These are phyloP conservation scores for Glomus cerebriforme DNA, from an alignment of 192 early-diverging fungal species.

Conservation along the genomic window DNA sequence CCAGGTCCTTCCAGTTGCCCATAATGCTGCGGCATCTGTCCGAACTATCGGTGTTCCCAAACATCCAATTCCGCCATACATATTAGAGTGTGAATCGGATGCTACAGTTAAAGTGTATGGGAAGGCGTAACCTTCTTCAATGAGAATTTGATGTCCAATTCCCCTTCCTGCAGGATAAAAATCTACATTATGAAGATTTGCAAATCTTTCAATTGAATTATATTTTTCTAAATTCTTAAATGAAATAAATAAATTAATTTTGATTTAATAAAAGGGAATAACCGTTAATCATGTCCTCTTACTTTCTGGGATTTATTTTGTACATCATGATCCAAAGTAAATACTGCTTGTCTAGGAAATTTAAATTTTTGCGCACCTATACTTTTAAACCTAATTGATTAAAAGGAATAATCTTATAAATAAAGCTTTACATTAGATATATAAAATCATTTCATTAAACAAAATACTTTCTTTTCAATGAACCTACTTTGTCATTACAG, in stretches of 20 bases:
- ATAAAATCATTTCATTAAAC: slow-evolving; percentile 7
- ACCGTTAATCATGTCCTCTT: not conserved
- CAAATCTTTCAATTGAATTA: slow-evolving; percentile 81
- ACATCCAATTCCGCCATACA: slow-evolving; percentile 97
- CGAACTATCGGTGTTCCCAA: slow-evolving; percentile 97
- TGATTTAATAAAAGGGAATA: not conserved
- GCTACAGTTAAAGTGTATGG: slow-evolving; percentile 93
- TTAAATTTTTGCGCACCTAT: slow-evolving; percentile 87
- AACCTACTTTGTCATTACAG: slow-evolving; percentile 85
- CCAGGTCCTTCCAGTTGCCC: slow-evolving; percentile 98
- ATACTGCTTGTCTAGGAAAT: slow-evolving; percentile 82
- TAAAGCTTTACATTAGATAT: slow-evolving; percentile 9
- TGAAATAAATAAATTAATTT: not conserved
- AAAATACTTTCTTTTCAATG: not conserved
- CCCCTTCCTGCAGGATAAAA: slow-evolving; percentile 97
- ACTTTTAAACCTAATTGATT: slow-evolving; percentile 68
- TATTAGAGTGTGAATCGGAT: slow-evolving; percentile 99
- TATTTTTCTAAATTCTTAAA: slow-evolving; percentile 85
- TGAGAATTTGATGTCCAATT: slow-evolving; percentile 97
- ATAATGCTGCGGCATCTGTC: slow-evolving; percentile 97
- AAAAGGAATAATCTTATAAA: not conserved
- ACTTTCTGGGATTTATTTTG: slow-evolving; percentile 92
- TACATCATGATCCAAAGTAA: slow-evolving; percentile 98
- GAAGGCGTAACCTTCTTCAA: slow-evolving; percentile 97
- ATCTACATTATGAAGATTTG: slow-evolving; percentile 73